Conservation (phyloP, 2,329 filamentous ascomycete genomes). For the Fusarium clavum region DNA sequence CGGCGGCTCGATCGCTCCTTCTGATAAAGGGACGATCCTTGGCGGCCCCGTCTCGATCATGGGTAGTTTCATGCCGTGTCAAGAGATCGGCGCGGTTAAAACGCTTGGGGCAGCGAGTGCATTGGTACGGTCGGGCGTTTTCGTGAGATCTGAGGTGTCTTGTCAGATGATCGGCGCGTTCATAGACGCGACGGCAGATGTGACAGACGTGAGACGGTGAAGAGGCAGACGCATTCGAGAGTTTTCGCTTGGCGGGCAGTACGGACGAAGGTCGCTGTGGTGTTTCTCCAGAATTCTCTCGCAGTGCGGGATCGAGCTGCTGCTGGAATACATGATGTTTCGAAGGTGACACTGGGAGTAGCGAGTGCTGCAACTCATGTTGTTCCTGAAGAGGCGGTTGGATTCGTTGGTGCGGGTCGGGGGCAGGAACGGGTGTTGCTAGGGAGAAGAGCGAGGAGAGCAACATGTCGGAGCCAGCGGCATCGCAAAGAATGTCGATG, state of each 20-base stretch:
- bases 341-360: slow-evolving; percentile 30
- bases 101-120: slow-evolving; percentile 45
- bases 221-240: slow-evolving; percentile 43
- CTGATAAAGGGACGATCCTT: slow-evolving; percentile 45
- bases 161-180: slow-evolving; percentile 45
- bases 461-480: slow-evolving; percentile 46
- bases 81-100: slow-evolving; percentile 46
- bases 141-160: slow-evolving; percentile 45
- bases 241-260: slow-evolving; percentile 42
- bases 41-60: slow-evolving; percentile 44
- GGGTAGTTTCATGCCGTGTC: slow-evolving; percentile 45
- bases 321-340: slow-evolving; percentile 36
- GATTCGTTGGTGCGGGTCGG: slow-evolving; percentile 33
- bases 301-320: slow-evolving; percentile 33
- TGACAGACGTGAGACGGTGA: slow-evolving; percentile 46
- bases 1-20: slow-evolving; percentile 43
- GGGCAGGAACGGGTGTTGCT: slow-evolving; percentile 34
- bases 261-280: slow-evolving; percentile 27
- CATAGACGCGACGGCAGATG: slow-evolving; percentile 46
- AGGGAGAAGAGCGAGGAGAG: slow-evolving; percentile 45
- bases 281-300: slow-evolving; percentile 20
- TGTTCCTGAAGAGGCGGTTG: slow-evolving; percentile 33
- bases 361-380: slow-evolving; percentile 30
- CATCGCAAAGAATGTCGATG: slow-evolving; percentile 47
- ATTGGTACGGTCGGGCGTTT: slow-evolving; percentile 46